phyloP scores from a whole-genome alignment of 331 rosid genomes.

The Rhamnella rubrinervis region DNA sequence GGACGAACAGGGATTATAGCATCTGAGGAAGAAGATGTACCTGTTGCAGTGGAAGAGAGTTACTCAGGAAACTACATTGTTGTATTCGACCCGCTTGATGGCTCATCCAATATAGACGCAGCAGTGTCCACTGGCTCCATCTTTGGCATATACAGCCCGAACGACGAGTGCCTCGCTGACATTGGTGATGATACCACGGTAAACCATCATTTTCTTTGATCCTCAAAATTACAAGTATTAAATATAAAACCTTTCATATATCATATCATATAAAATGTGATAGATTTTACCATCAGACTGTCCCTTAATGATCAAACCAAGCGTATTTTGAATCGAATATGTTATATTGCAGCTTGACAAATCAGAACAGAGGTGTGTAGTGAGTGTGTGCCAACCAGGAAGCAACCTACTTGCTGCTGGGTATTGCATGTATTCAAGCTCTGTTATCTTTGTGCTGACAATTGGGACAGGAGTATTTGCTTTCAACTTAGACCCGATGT shows the following conservation, averaged over 20 bases:
- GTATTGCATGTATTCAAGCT: conserved; percentile 98
- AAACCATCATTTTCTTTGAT: conserved; percentile 20
- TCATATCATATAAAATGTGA: neutral
- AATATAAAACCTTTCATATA: neutral
- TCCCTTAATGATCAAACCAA: neutral
- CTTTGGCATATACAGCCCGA: conserved; percentile 96
- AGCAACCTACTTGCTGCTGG: conserved; percentile 96
- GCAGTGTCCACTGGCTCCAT: conserved; percentile 98
- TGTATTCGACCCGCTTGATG: conserved; percentile 96
- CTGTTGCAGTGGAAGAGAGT: conserved; percentile 98
- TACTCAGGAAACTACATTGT: conserved; percentile 95
- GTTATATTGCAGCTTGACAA: conserved; percentile 61
- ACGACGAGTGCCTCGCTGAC: conserved; percentile 81
- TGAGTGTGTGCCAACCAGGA: conserved; percentile 95
- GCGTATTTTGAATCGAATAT: neutral
- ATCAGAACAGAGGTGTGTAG: conserved; percentile 60
- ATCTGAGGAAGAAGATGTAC: conserved; percentile 98
- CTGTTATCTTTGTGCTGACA: conserved; percentile 83
- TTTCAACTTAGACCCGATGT: conserved; percentile 84
- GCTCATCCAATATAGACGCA: conserved; percentile 95
- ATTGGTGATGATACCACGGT: conserved; percentile 65
- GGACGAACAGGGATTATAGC: conserved; percentile 98
- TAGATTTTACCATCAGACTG: neutral
- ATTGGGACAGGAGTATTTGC: conserved; percentile 81
- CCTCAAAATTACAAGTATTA: neutral